Conservation (phyloP, 2,329 filamentous ascomycete genomes). For the Ramichloridium luteum region DNA sequence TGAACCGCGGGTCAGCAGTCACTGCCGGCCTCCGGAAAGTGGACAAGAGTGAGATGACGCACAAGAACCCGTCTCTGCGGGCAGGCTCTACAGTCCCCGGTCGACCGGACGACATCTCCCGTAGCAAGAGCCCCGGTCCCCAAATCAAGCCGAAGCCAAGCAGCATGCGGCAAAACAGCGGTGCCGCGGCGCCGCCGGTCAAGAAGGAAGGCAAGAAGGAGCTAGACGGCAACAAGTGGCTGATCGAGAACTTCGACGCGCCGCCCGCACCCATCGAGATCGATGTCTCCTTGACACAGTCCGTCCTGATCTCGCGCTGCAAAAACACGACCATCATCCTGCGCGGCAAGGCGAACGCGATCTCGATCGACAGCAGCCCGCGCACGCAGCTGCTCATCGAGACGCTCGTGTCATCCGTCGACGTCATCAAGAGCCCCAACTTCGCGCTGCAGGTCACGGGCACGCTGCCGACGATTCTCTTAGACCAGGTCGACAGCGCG, state of each 20-base stretch:
- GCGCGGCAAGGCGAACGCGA: constrained; percentile 90
- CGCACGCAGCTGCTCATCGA: constrained; percentile 80
- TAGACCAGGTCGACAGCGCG: constrained; percentile 89
- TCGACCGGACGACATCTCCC: constrained; percentile 38
- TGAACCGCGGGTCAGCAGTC: constrained; percentile 81
- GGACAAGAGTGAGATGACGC: constrained; percentile 90
- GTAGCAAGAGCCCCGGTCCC: constrained; percentile 76
- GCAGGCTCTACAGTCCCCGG: constrained; percentile 57
- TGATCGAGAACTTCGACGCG: constrained; percentile 86
- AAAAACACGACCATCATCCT: constrained; percentile 82
- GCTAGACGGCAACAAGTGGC: constrained; percentile 70
- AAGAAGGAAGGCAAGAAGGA: constrained; percentile 32
- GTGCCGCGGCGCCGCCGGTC: constrained; percentile 10
- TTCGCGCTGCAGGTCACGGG: constrained; percentile 79
- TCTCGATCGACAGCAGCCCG: constrained; percentile 82
- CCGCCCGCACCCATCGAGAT: constrained; percentile 62
- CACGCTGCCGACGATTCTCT: constrained; percentile 69
- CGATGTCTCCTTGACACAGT: constrained; percentile 70
- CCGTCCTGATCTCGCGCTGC: constrained; percentile 83
- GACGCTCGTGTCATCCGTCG: constrained; percentile 76
- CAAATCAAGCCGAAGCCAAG: constrained; percentile 50
- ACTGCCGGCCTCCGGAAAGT: constrained; percentile 86
- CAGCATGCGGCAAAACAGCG: constrained; percentile 35
- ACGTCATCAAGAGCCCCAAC: constrained; percentile 89
- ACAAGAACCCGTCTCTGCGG: constrained; percentile 87